Conservation (phyloP, 306 rosid genomes). For the Fagus crenata region DNA sequence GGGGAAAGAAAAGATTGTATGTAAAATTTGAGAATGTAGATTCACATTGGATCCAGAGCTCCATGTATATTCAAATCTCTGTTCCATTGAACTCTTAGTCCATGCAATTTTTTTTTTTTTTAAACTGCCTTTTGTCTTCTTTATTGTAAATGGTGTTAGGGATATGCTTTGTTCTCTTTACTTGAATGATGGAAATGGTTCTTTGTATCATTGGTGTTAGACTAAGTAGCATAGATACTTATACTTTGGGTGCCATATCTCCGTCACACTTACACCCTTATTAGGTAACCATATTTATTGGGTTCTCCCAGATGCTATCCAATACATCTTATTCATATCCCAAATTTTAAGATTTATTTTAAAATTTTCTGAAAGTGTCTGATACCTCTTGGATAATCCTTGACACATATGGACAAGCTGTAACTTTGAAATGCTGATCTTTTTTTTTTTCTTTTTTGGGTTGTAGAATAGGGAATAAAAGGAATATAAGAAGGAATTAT, state of each 20-base stretch:
- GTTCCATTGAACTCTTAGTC: conserved; percentile 31
- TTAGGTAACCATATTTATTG: neutral
- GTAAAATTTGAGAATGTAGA: neutral
- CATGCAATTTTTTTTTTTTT: neutral
- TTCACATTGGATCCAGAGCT: neutral
- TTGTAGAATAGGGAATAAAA: too few species aligned
- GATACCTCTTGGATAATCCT: too few species aligned
- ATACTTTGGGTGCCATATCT: too few species aligned
- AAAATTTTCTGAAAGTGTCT: too few species aligned
- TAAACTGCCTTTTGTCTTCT: conserved; percentile 25
- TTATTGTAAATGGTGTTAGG: neutral
- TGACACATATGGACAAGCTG: too few species aligned
- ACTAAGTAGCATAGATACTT: neutral
- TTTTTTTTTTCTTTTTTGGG: too few species aligned
- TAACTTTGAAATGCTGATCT: too few species aligned
- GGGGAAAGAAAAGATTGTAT: neutral
- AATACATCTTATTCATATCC: too few species aligned
- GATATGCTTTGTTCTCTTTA: neutral
- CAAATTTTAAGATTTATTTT: too few species aligned
- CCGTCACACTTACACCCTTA: neutral
- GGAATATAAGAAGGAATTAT: too few species aligned
- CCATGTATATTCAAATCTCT: neutral
- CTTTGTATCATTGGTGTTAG: neutral
- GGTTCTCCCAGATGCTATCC: neutral
- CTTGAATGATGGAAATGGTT: neutral